Conservation (phyloP, 495 filamentous ascomycete genomes). For the Neurospora pannonica region DNA sequence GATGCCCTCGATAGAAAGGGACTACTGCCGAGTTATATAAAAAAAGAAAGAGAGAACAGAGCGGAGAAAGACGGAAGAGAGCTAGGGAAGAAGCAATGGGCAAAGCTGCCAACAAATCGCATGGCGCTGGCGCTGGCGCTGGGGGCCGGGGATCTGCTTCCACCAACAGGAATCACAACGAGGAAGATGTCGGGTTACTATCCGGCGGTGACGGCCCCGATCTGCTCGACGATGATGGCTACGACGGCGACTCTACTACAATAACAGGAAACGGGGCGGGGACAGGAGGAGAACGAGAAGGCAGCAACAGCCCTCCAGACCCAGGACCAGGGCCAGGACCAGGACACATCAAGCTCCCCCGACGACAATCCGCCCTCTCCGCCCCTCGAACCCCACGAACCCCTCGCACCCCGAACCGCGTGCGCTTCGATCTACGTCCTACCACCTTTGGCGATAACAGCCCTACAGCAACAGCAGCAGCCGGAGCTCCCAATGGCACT, state of each 20-base stretch:
- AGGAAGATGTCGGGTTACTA: slow-evolving; percentile 39
- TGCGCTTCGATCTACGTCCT: slow-evolving; percentile 72
- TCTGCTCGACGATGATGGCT: slow-evolving; percentile 12
- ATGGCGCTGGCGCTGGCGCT: slow-evolving; percentile 20
- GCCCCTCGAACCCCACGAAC: slow-evolving; percentile 34
- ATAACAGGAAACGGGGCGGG: slow-evolving; percentile 29
- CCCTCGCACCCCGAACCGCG: slow-evolving; percentile 73
- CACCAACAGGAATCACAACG: slow-evolving; percentile 10
- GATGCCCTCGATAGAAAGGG: not conserved
- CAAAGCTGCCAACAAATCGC: slow-evolving; percentile 20
- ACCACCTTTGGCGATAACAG: slow-evolving; percentile 28
- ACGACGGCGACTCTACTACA: slow-evolving; percentile 20
- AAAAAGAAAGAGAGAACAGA: not conserved
- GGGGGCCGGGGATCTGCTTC: not conserved
- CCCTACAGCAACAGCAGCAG: not conserved
- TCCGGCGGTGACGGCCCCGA: slow-evolving; percentile 18
- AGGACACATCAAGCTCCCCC: not conserved
- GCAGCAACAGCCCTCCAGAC: not conserved
- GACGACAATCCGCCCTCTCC: not conserved
- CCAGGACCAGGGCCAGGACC: not conserved
- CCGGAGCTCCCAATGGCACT: slow-evolving; percentile 7
- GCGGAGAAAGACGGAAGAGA: not conserved
- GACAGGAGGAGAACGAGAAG: not conserved
- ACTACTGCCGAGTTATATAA: not conserved
- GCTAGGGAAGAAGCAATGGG: slow-evolving; percentile 20